Conservation (phyloP, 23 red algal species). For the Agarophyton chilense region DNA sequence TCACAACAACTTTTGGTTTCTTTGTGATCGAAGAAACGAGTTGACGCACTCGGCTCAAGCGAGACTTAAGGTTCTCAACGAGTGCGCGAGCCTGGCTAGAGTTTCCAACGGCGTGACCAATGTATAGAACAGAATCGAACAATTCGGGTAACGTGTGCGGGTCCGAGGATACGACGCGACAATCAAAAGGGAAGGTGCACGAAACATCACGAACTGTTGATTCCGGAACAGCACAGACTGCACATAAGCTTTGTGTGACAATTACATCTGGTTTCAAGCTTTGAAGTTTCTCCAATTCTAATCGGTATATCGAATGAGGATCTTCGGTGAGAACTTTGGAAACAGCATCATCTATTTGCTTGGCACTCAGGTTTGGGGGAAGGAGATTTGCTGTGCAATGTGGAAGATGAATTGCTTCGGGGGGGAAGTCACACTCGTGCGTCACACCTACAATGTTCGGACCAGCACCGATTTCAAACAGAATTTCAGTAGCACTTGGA, state of each 20-base stretch:
- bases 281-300: constrained; percentile 17
- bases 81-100: neutral
- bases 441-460: constrained; percentile 43
- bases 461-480: constrained; percentile 50
- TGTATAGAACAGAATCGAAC: constrained; percentile 29
- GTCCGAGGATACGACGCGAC: constrained; percentile 38
- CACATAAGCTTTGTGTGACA: constrained; percentile 68
- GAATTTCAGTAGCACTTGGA: constrained; percentile 66
- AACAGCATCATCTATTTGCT: constrained; percentile 65
- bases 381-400: constrained; percentile 48
- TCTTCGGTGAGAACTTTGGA: constrained; percentile 13
- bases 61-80: constrained; percentile 5
- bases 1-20: constrained; percentile 33
- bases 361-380: constrained; percentile 20
- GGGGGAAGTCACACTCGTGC: constrained; percentile 72
- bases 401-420: constrained; percentile 26
- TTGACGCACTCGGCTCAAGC: constrained; percentile 11
- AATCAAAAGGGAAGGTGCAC: constrained; percentile 15
- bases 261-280: constrained; percentile 48
- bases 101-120: constrained; percentile 36
- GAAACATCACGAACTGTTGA: constrained; percentile 24
- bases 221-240: constrained; percentile 63
- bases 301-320: constrained; percentile 57
- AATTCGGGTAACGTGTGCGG: constrained; percentile 47
- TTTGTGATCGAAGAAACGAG: neutral